Conservation (phyloP, 2,329 filamentous ascomycete genomes). For the Aspergillus vadensis region DNA sequence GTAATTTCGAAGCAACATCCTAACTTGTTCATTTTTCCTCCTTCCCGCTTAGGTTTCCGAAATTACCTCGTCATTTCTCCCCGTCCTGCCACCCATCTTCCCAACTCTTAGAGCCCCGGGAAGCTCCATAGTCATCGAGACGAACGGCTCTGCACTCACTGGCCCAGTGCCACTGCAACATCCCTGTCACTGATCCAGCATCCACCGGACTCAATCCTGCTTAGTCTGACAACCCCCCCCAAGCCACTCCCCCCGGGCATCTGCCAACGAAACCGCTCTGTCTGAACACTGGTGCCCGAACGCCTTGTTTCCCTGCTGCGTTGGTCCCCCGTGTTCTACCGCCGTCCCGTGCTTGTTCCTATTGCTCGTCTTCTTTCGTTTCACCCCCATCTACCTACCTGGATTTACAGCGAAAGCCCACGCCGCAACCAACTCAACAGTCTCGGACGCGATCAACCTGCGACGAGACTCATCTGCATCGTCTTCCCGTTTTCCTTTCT, state of each 20-base stretch:
- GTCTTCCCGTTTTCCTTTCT: background rate
- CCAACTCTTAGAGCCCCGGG: slow-evolving; percentile 14
- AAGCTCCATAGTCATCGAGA: slow-evolving; percentile 17
- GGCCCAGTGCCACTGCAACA: slow-evolving; percentile 33
- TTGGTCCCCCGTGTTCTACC: slow-evolving; percentile 26
- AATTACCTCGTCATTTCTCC: slow-evolving; percentile 10
- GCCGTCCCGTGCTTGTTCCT: slow-evolving; percentile 1
- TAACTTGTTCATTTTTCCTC: slow-evolving; percentile 11
- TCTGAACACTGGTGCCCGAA: slow-evolving; percentile 39
- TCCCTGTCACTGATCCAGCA: slow-evolving; percentile 38
- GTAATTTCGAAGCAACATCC: slow-evolving; percentile 12
- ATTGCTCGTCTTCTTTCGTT: slow-evolving; percentile 15
- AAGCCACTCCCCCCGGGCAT: slow-evolving; percentile 32
- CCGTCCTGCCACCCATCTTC: slow-evolving; percentile 11
- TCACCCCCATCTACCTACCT: slow-evolving; percentile 8
- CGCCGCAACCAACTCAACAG: slow-evolving; percentile 22
- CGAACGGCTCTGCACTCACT: slow-evolving; percentile 24
- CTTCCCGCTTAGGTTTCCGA: slow-evolving; percentile 7
- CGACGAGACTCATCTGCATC: background rate
- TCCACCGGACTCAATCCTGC: slow-evolving; percentile 25
- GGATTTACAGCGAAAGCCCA: slow-evolving; percentile 5
- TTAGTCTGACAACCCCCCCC: slow-evolving; percentile 15
- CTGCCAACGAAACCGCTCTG: slow-evolving; percentile 32
- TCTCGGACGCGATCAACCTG: slow-evolving; percentile 2
- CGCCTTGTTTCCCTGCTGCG: slow-evolving; percentile 35